Evolutionary conservation across 2,329 filamentous ascomycete genomes (phyloP), one percentile per base, ranked within the genome.

Genomic region (Pleurostoma richardsiae): DNA sequence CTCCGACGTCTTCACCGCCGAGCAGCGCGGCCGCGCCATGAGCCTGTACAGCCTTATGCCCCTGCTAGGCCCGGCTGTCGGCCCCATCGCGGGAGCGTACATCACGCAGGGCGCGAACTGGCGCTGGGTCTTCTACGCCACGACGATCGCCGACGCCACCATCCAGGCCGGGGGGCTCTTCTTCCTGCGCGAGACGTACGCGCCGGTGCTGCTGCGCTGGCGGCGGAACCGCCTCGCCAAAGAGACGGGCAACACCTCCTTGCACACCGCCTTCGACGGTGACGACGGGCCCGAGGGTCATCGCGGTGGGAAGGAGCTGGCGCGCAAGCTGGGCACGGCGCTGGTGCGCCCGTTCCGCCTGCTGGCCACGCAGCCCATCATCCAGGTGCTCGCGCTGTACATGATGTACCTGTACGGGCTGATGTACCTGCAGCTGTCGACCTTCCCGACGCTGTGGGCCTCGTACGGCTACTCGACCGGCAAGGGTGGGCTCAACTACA

Each of bases 51-150:
- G 71, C 43, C 69, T 86, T 1, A 77, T 76, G 2, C 83, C 83
- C 1, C 69, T 88, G 0, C 73, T 87, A 0, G 83, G 83, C 0
- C 83, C 83, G 1, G 81, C 82, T 1, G 65, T 86, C 4, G 83
- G 84, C 0, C 83, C 83, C 2, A 79, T 87, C 45, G 78, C 77
- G 1, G 83, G 83, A 19, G 83, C 80, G 0, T 86, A 83, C 61
- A 82, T 87, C 41, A 71, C 81, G 2, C 65, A 85, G 55, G 70
- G 77, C 59, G 80, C 76, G 6, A 81, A 76, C 1, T 90, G 86
- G 86, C 75, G 85, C 38, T 90, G 86, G 86, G 78, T 81, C 6
- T 90, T 89, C 66, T 87, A 78, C 65, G 72, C 80, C 0, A 85
- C 82, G 1, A 79, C 80, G 1, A 83, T 88, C 47, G 65, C 67